Conservation (phyloP, 345 rosid species). For the Hibiscus tridactylites region DNA sequence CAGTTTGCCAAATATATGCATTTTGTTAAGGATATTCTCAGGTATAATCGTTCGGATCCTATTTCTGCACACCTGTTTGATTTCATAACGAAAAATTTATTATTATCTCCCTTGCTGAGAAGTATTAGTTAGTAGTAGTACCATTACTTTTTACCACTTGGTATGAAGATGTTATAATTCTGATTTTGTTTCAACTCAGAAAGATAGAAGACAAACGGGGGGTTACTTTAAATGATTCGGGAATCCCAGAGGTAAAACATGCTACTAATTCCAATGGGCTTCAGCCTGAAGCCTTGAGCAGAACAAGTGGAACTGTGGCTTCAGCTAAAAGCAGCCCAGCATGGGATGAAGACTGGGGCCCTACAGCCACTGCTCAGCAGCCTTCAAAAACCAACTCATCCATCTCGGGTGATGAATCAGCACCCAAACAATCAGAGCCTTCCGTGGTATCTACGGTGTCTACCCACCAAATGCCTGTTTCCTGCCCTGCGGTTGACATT, state of each 20-base stretch:
- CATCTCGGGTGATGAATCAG: conserved; percentile 18
- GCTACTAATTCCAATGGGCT: conserved; percentile 34
- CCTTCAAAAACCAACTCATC: conserved; percentile 14
- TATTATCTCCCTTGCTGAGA: background rate
- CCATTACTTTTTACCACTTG: no score
- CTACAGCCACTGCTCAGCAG: conserved; percentile 21
- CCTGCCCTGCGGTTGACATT: conserved; percentile 67
- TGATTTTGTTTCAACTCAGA: conserved; percentile 31
- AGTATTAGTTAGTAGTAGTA: background rate
- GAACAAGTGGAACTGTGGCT: conserved; percentile 38
- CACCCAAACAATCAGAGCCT: conserved; percentile 15
- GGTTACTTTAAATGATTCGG: conserved; percentile 54
- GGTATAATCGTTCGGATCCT: conserved; percentile 29
- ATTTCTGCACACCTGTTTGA: background rate
- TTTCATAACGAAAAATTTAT: background rate
- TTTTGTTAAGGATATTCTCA: conserved; percentile 82
- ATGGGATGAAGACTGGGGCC: conserved; percentile 98
- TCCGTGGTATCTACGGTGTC: conserved; percentile 26
- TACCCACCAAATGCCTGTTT: conserved; percentile 33
- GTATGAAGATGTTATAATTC: background rate
- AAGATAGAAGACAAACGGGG: conserved; percentile 86
- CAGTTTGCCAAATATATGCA: conserved; percentile 93
- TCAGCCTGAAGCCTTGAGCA: conserved; percentile 39
- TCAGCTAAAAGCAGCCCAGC: conserved; percentile 37
- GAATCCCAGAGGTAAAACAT: conserved; percentile 45